These are phyloP conservation scores for Allium sativum DNA, from an alignment of 106 monocot genomes.

Conservation along the genomic window DNA sequence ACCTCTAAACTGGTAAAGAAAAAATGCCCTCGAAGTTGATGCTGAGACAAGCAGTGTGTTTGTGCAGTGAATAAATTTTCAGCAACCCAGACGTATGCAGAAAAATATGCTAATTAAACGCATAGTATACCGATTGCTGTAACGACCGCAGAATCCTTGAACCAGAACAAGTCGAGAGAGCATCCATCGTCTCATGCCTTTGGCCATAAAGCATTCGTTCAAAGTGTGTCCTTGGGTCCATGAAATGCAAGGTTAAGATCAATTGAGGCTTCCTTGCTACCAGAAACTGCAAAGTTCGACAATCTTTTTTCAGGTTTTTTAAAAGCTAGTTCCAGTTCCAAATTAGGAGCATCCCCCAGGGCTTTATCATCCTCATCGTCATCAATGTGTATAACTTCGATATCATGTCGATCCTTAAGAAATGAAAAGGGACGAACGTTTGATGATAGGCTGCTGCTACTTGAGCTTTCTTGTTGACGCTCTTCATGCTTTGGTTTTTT, in stretches of 20 bases:
- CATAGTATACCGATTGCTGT: too few species aligned
- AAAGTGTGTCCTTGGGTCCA: too few species aligned
- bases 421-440: constrained; percentile 20
- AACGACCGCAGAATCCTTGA: too few species aligned
- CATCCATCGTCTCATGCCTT: too few species aligned
- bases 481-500: constrained; percentile 26
- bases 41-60: too few species aligned
- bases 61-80: too few species aligned
- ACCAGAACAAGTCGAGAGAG: too few species aligned
- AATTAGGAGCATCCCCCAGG: constrained; percentile 17
- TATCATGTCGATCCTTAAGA: constrained; percentile 3
- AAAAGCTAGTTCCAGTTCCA: constrained; percentile 39
- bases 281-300: constrained; percentile 5
- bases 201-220: too few species aligned
- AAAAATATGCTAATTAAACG: too few species aligned
- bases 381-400: constrained; percentile 3
- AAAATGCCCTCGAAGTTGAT: too few species aligned
- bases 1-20: too few species aligned
- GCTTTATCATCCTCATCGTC: constrained; percentile 17
- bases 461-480: background rate
- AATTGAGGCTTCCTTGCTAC: constrained; percentile 25
- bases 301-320: constrained; percentile 20
- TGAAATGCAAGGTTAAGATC: constrained; percentile 48
- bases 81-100: too few species aligned
- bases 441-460: constrained; percentile 11